Conservation (phyloP, 2,329 filamentous ascomycete genomes). For the Leptographium wingfieldii region DNA sequence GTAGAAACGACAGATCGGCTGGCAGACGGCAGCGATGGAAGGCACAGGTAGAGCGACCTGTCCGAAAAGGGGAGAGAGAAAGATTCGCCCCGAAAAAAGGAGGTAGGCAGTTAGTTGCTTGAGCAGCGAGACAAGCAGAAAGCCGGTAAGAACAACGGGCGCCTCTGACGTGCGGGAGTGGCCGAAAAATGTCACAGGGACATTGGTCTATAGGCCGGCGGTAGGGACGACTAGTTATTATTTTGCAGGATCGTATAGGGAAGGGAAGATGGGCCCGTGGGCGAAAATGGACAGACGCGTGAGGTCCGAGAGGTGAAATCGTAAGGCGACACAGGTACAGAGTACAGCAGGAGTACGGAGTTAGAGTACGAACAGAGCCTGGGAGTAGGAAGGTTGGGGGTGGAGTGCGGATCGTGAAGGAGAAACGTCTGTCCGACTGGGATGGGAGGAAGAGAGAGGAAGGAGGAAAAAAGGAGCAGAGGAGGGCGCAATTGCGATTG, state of each 20-base stretch:
- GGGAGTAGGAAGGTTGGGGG: background rate
- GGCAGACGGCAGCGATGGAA: background rate
- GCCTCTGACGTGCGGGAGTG: slow-evolving; percentile 1
- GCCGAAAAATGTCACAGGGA: slow-evolving; percentile 3
- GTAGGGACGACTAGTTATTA: background rate
- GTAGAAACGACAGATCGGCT: background rate
- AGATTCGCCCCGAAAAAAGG: background rate
- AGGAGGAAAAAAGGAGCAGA: background rate
- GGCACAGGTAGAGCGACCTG: background rate
- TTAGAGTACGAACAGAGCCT: background rate
- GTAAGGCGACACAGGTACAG: slow-evolving; percentile 1
- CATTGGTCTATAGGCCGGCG: background rate
- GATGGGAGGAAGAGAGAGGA: background rate
- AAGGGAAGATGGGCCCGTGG: background rate
- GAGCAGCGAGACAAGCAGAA: background rate
- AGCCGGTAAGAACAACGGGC: background rate
- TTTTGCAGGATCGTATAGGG: background rate
- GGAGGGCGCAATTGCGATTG: background rate
- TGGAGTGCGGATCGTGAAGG: background rate
- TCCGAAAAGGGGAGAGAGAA: background rate
- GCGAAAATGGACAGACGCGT: slow-evolving; percentile 5
- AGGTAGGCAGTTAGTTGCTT: background rate
- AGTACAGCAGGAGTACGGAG: background rate
- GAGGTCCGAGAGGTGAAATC: slow-evolving; percentile 8
- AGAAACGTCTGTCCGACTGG: background rate